Evolutionary conservation across 1,284 basidiomycete genomes (phyloP).

Genomic region (Bothia castanella): DNA sequence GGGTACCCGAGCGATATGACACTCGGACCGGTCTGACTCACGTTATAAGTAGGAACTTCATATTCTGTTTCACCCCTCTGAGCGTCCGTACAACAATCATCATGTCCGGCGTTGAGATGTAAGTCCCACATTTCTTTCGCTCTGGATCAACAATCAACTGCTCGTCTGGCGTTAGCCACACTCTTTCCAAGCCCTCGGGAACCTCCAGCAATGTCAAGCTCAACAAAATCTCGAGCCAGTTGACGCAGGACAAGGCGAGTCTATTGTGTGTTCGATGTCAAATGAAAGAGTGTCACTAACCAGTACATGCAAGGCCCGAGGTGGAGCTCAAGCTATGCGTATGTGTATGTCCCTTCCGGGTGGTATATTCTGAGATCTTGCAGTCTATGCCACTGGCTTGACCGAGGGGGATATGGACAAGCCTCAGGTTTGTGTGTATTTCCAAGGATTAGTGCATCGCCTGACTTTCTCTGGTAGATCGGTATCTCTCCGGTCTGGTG

Average conservation of each 20-base stretch:
- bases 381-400: conserved; percentile 75
- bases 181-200: conserved; percentile 36
- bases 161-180: conserved; percentile 35
- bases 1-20: conserved; percentile 4
- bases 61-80: background rate
- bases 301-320: conserved; percentile 47
- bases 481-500: conserved; percentile 85
- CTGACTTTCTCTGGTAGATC: conserved; percentile 45
- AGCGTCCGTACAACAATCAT: conserved; percentile 26
- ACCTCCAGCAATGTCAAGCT: conserved; percentile 43
- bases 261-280: background rate
- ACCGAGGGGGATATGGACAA: conserved; percentile 79
- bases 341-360: conserved; percentile 29
- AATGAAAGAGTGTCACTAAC: background rate
- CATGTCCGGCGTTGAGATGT: conserved; percentile 63
- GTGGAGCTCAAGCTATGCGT: conserved; percentile 82
- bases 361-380: conserved; percentile 5
- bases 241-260: conserved; percentile 69
- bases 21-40: conserved; percentile 8
- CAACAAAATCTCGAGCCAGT: conserved; percentile 65
- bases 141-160: conserved; percentile 1
- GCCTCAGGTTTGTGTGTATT: conserved; percentile 54
- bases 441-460: background rate
- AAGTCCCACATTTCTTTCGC: conserved; percentile 14
- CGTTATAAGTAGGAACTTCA: conserved; percentile 21